Base-by-base conservation (phyloP, 805 yeast genomes). In the Candida fluviatilis region DNA sequence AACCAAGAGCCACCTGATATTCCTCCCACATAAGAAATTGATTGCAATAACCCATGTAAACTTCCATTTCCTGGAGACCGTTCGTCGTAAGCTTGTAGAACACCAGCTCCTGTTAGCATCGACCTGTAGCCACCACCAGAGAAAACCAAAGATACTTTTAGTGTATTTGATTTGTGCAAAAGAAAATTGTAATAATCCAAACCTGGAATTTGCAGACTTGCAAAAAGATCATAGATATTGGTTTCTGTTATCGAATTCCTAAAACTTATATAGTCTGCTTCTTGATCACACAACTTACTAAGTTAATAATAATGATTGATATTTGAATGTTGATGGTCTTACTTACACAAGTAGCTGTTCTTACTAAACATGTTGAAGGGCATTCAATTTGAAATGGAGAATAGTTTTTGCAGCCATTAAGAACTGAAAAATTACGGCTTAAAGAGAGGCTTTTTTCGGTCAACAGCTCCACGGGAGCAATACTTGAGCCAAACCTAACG, bases 1-100 rank as follows among this genome's bases (percentile, higher is more conserved):
- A 80, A 57, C 89, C 90, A 82, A 33, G 82, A 73, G 0, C 89
- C 90, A 1, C 89, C 89, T 2, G 87, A 80, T 1, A 80, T 70
- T 0, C 88, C 88, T 0, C 78, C 72, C 8, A 82, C 62, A 51
- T 82, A 82, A 12, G 73, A 60, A 0, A 78, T 42, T 5, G 75
- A 60, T 47, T 81, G 85, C 15, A 76, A 55, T 8, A 82, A 38
- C 0, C 83, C 83, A 16, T 75, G 75, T 13, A 78, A 44, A 4
- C 54, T 47, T 2, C 69, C 31, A 5, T 58, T 54, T 6, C 25
- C 35, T 0, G 64, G 54, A 3, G 75, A 69, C 37, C 82, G 54
- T 10, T 38, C 41, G 47, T 79, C 85, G 34, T 70, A 58, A 0
- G 82, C 82, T 4, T 69, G 57, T 4, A 79, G 40, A 2, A 68